Conservation (phyloP, 2,329 filamentous ascomycete species). For the Fusarium pseudonygamai region DNA sequence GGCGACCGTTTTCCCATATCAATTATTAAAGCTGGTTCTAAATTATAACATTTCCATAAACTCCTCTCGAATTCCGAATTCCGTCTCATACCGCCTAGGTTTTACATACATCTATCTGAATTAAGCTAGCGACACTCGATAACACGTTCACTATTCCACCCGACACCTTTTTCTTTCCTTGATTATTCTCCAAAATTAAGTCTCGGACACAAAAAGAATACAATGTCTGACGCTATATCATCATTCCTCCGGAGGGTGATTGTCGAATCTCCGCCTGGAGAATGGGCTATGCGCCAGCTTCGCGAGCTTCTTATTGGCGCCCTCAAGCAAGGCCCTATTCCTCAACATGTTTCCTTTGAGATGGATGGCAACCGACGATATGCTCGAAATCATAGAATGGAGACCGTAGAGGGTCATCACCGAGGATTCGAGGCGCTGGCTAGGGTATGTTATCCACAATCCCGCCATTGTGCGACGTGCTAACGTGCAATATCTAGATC, state of each 20-base stretch:
- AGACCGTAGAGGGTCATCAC: conserved; percentile 96
- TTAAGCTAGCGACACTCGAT: conserved; percentile 19
- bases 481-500: conserved; percentile 63
- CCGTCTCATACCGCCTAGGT: conserved; percentile 1
- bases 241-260: conserved; percentile 72
- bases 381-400: conserved; percentile 88
- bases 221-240: conserved; percentile 65
- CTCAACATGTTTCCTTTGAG: conserved; percentile 97
- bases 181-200: conserved; percentile 3
- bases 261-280: conserved; percentile 86
- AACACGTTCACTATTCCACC: conserved; percentile 34
- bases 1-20: conserved; percentile 9
- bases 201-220: not conserved
- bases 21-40: conserved; percentile 17
- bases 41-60: conserved; percentile 8
- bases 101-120: not conserved
- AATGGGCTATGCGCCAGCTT: conserved; percentile 84
- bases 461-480: not conserved
- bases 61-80: not conserved
- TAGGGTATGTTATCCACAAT: conserved; percentile 69
- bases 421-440: conserved; percentile 95
- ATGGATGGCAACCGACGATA: conserved; percentile 99
- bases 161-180: conserved; percentile 14
- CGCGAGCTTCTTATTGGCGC: conserved; percentile 89
- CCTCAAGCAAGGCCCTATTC: conserved; percentile 88